Base-by-base conservation (phyloP, 257 asterid genomes). In the Fraxinus excelsior region DNA sequence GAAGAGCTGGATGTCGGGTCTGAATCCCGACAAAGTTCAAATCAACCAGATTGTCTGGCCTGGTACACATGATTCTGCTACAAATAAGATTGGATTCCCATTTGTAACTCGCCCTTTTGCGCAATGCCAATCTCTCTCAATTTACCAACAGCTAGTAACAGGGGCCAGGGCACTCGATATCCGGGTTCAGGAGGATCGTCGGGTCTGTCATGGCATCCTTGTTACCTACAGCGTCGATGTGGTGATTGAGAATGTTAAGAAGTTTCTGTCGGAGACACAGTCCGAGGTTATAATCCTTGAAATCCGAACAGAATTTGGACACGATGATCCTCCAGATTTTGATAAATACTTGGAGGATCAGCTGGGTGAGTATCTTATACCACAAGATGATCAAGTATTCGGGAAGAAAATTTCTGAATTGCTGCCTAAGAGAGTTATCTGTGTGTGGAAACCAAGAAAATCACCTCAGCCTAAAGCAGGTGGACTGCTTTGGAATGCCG, bases 11-110 rank as follows among this genome's bases (percentile, higher is more conserved):
- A 93, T 96, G 97, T 74, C 84, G 67, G 78, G 71, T 25, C 90
- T 95, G 6, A 73, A 76, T 19, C 92, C 89, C 0, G 94, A 84
- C 0, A 89, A 76, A 1, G 34, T 89, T 74, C 80, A 82, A 3
- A 62, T 96, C 14, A 74, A 96, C 76, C 87, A 90, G 74, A 96
- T 96, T 19, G 94, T 91, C 0, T 96, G 98, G 98, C 98, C 98
- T 7, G 99, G 97, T 0, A 96, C 98, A 1, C 98, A 96, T 74
- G 97, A 96, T 76, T 96, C 98, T 25, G 98, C 98, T n/a, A 96
- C 97, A 3, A 81, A 96, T 84, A 70, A 89, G 80, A 92, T 94
- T 66, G 99, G 98, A 3, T 82, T 95, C 70, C 96, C 91, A 1
- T 31, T 80, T 53, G 80, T 95, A 26, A 78, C 92, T 16, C 90